These are phyloP conservation scores for Brassica balearica DNA, from an alignment of 441 rosid genomes.

Conservation along the genomic window DNA sequence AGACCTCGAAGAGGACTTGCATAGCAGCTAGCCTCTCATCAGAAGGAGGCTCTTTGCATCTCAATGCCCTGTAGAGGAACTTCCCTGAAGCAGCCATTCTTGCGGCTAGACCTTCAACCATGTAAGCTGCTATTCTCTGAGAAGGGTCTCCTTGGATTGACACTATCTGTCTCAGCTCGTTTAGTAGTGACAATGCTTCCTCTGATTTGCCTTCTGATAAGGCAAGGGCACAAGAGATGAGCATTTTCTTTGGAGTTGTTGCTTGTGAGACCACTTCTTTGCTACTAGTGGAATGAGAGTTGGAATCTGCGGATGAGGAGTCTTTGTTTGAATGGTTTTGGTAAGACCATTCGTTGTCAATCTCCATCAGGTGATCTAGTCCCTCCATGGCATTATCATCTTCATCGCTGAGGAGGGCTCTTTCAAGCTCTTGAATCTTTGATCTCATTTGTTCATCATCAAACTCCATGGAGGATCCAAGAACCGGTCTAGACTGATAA, in stretches of 20 bases:
- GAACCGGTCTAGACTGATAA: conserved; percentile 54
- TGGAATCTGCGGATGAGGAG: conserved; percentile 79
- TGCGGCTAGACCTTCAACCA: conserved; percentile 99
- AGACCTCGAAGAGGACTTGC: conserved; percentile 96
- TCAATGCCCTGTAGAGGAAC: conserved; percentile 80
- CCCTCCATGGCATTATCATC: conserved; percentile 56
- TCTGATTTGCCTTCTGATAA: conserved; percentile 70
- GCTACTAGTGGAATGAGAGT: conserved; percentile 59
- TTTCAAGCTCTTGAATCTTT: conserved; percentile 89
- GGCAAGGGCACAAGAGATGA: conserved; percentile 75
- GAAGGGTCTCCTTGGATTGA: conserved; percentile 96
- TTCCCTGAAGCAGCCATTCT: conserved; percentile 92
- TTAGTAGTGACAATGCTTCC: conserved; percentile 68
- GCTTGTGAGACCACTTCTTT: conserved; percentile 63
- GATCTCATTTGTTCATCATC: conserved; percentile 65
- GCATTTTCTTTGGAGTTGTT: conserved; percentile 67
- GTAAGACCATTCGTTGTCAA: conserved; percentile 80
- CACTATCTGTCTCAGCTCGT: conserved; percentile 76
- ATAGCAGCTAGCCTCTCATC: conserved; percentile 95
- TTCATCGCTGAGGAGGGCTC: conserved; percentile 78
- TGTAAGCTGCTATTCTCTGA: conserved; percentile 91
- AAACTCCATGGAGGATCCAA: conserved; percentile 60
- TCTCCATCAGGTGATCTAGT: conserved; percentile 66
- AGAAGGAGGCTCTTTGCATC: conserved; percentile 98
- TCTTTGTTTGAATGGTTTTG: conserved; percentile 59